Conservation (phyloP, 441 rosid species). For the Adansonia gregorii region DNA sequence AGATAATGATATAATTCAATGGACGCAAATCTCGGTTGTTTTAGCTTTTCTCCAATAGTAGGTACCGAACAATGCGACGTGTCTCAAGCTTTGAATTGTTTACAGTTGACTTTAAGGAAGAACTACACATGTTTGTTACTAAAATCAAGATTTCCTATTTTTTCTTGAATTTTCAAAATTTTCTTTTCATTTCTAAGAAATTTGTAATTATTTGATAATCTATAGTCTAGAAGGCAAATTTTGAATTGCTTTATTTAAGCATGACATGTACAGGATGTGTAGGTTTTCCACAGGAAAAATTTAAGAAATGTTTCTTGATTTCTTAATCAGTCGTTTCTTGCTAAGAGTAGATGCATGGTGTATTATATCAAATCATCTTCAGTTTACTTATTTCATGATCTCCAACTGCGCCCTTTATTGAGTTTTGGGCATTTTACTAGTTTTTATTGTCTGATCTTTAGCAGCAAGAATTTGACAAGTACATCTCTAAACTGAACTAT, state of each 20-base stretch:
- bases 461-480: background rate
- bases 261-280: background rate
- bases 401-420: background rate
- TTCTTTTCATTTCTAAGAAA: background rate
- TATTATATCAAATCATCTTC: background rate
- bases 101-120: background rate
- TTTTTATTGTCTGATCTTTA: background rate
- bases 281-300: background rate
- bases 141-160: background rate
- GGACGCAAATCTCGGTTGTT: background rate
- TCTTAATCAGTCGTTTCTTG: background rate
- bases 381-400: background rate
- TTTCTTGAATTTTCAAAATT: background rate
- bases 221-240: background rate
- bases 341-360: background rate
- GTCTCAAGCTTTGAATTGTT: slow-evolving; percentile 16
- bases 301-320: background rate
- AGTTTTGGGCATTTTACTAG: background rate
- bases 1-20: background rate
- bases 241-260: slow-evolving; percentile 1
- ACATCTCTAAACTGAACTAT: background rate
- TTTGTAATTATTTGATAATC: background rate
- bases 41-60: background rate
- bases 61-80: background rate
- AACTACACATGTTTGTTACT: background rate